Evolutionary conservation across 1,284 basidiomycete species (phyloP).

Genomic region (Thecaphora frezii): DNA sequence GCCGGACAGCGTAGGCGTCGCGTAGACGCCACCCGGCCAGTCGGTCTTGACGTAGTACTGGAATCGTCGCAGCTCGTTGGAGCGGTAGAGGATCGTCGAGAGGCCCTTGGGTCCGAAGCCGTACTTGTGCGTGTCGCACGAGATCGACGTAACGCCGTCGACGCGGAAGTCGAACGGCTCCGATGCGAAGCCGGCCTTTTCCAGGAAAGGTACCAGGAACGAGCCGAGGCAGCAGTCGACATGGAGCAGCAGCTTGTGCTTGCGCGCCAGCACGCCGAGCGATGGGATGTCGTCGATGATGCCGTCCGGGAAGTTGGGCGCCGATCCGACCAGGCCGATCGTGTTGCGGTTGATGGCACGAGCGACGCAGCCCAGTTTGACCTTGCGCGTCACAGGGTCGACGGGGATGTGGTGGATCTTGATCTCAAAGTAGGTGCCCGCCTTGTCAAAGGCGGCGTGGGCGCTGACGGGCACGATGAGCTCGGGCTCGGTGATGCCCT

Average conservation of each 20-base stretch:
- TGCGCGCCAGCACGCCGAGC: slow-evolving; percentile 75
- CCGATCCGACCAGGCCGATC: slow-evolving; percentile 80
- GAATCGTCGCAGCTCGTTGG: slow-evolving; percentile 41
- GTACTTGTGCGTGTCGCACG: slow-evolving; percentile 59
- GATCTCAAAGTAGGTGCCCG: slow-evolving; percentile 83
- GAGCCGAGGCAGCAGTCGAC: slow-evolving; percentile 64
- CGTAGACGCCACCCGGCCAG: slow-evolving; percentile 59
- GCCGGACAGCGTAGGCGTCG: slow-evolving; percentile 44
- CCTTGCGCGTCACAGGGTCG: slow-evolving; percentile 77
- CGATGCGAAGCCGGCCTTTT: slow-evolving; percentile 46
- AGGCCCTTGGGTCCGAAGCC: slow-evolving; percentile 58
- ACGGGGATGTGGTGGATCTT: slow-evolving; percentile 87
- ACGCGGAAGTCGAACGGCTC: slow-evolving; percentile 58
- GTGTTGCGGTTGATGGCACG: slow-evolving; percentile 62
- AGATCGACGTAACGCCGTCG: slow-evolving; percentile 55
- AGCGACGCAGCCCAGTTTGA: slow-evolving; percentile 73
- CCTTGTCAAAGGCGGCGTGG: slow-evolving; percentile 95
- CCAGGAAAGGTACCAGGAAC: slow-evolving; percentile 60
- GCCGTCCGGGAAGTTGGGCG: slow-evolving; percentile 69
- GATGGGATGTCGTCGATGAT: slow-evolving; percentile 76
- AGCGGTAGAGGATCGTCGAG: slow-evolving; percentile 51
- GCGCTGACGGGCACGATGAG: slow-evolving; percentile 86
- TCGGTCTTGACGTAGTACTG: slow-evolving; percentile 58
- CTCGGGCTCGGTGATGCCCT: slow-evolving; percentile 87
- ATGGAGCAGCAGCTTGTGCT: slow-evolving; percentile 80